Evolutionary conservation across 2,329 filamentous ascomycete genomes (phyloP).

Genomic region (Pyrenophora seminiperda): DNA sequence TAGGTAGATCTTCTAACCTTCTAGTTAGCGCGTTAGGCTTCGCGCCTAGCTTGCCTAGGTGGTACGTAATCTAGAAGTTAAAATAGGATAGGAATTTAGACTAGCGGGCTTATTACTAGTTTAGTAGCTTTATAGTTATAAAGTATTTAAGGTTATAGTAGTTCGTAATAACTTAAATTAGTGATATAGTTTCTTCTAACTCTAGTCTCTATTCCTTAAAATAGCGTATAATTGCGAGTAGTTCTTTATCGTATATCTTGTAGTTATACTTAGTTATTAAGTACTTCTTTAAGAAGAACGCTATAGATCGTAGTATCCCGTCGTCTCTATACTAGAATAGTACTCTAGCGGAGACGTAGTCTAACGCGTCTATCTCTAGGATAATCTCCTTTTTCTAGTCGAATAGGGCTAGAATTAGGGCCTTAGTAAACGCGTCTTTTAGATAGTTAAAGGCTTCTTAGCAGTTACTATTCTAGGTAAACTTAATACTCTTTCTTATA

Average conservation of each 20-base stretch:
- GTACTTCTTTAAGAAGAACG: constrained; percentile 32
- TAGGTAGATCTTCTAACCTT: too few relatives aligned
- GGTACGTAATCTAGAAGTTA: too few relatives aligned
- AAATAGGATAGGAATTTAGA: too few relatives aligned
- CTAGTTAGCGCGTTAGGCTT: too few relatives aligned
- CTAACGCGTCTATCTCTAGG: constrained; percentile 2
- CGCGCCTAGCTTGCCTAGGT: too few relatives aligned
- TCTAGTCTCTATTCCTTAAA: constrained; percentile 31
- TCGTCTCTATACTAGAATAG: constrained; percentile 15
- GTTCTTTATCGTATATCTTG: constrained; percentile 45
- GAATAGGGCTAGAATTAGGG: neutral
- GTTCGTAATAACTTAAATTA: constrained; percentile 36
- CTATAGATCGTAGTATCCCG: constrained; percentile 17
- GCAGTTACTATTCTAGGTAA: neutral
- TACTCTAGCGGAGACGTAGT: constrained; percentile 9
- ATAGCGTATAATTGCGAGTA: constrained; percentile 40
- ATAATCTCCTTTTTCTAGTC: neutral
- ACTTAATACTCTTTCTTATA: neutral
- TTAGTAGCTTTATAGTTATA: too few relatives aligned
- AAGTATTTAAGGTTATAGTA: too few relatives aligned
- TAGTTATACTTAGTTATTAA: constrained; percentile 37
- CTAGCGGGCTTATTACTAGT: too few relatives aligned
- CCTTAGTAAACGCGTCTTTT: neutral
- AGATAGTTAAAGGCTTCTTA: neutral
- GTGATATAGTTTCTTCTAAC: constrained; percentile 11